Conservation (phyloP, 768 basidiomycete genomes). For the Dictyophora rubrovolvata region DNA sequence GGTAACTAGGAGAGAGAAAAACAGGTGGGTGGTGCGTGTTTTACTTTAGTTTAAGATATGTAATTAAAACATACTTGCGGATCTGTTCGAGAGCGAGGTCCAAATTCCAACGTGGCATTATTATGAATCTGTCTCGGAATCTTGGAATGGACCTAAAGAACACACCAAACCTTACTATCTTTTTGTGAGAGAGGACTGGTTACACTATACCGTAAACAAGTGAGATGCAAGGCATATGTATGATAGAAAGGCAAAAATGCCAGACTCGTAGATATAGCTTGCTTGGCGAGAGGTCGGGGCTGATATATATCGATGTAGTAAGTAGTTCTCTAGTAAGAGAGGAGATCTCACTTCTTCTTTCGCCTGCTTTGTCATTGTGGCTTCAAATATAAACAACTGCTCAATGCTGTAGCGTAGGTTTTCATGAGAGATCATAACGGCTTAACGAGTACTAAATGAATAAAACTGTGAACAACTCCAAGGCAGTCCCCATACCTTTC, state of each 20-base stretch:
- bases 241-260: conserved; percentile 64
- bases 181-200: background rate
- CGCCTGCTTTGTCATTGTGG: background rate
- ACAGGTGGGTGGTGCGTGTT: background rate
- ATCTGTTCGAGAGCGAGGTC: conserved; percentile 41
- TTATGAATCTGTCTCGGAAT: conserved; percentile 31
- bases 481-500: conserved; percentile 38
- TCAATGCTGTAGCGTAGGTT: conserved; percentile 40
- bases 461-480: background rate
- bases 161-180: background rate
- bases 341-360: conserved; percentile 8
- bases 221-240: conserved; percentile 46
- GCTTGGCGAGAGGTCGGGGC: conserved; percentile 18
- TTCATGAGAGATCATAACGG: conserved; percentile 65
- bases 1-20: conserved; percentile 33
- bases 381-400: conserved; percentile 25
- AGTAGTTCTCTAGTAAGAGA: background rate
- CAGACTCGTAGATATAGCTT: conserved; percentile 31
- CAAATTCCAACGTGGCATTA: conserved; percentile 53
- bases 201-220: conserved; percentile 25
- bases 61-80: conserved; percentile 50
- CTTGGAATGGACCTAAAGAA: conserved; percentile 32
- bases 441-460: conserved; percentile 22
- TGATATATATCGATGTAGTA: background rate
- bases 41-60: background rate